Base-by-base conservation (phyloP, 106 monocot genomes). In the Triglochin maritima region DNA sequence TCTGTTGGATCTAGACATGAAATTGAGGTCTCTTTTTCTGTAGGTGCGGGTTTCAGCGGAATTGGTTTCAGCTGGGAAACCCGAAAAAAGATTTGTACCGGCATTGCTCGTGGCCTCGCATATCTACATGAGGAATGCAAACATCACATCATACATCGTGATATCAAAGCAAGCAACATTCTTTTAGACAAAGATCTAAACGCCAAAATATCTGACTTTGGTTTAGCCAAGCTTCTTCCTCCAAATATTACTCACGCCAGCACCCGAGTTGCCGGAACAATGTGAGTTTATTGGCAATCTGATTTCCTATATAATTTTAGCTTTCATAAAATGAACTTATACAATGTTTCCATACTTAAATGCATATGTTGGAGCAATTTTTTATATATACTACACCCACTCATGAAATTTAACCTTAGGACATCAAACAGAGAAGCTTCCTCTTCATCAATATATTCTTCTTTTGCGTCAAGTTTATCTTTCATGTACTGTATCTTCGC, bases 131-230 rank as follows among this genome's bases (percentile, higher is more conserved):
- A 62, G 44, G 50, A 41, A 16, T 8, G 10, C 5, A 56, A 44
- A n/a, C 71, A 60, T 15, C n/a, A 15, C 13, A 71, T 71, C 14
- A n/a, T 71, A 12, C 71, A 71, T 17, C 61, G 71, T 14, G 71
- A 71, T 44, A 71, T 71, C 11, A 71, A 71, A 62, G 71, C 71
- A 15, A 62, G 71, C 62, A 71, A 71, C 15, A 71, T 71, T 52
- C 71, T 71, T 50, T 51, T 71, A 3, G 71, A 62, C 47, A 62
- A 12, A 5, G 49, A 71, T 52, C 48, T 71, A 4, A 62, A 42
- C 49, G 44, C 71, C 7, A 71, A 62, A 44, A 71, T 71, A 7
- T 71, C 71, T 11, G 71, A 71, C 62, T 71, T 71, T 14, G 71
- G 71, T 52, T 41, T 71, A 5, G 71, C 71, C 3, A 71, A 62